Evolutionary conservation across 2,329 filamentous ascomycete species (phyloP).

Genomic region (Colletotrichum sp.): DNA sequence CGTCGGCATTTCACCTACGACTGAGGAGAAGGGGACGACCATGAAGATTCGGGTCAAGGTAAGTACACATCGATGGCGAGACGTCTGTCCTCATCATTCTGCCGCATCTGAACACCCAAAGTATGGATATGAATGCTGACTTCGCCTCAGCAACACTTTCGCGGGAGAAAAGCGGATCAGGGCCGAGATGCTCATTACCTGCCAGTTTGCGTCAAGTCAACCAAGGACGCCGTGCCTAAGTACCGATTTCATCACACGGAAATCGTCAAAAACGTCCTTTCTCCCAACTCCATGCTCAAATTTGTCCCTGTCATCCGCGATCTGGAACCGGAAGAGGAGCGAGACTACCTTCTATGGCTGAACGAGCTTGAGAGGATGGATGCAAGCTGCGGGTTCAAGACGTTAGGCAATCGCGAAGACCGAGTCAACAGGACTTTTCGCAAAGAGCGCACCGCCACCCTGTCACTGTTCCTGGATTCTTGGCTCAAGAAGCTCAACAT

Average conservation of each 20-base stretch:
- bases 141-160: conserved; percentile 44
- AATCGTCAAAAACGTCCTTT: conserved; percentile 64
- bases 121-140: background rate
- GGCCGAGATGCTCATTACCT: conserved; percentile 42
- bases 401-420: conserved; percentile 52
- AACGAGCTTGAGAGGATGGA: conserved; percentile 64
- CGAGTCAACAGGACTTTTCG: conserved; percentile 55
- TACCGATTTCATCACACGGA: conserved; percentile 67
- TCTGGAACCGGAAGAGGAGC: conserved; percentile 60
- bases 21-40: conserved; percentile 39
- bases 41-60: conserved; percentile 60
- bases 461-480: conserved; percentile 58
- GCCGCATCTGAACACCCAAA: background rate
- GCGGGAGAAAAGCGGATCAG: conserved; percentile 47
- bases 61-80: conserved; percentile 17
- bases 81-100: background rate
- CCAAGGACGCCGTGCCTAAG: conserved; percentile 57
- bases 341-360: conserved; percentile 61
- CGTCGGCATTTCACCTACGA: conserved; percentile 39
- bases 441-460: conserved; percentile 55
- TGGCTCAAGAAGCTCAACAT: conserved; percentile 58
- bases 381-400: conserved; percentile 61
- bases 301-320: conserved; percentile 66
- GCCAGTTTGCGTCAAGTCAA: conserved; percentile 53
- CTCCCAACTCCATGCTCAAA: conserved; percentile 64